Percentiles rank a stretch among this genome's conserved stretches.
Conservation (phyloP, 352 stramenopile genomes). For the Thraustotheca clavata region DNA sequence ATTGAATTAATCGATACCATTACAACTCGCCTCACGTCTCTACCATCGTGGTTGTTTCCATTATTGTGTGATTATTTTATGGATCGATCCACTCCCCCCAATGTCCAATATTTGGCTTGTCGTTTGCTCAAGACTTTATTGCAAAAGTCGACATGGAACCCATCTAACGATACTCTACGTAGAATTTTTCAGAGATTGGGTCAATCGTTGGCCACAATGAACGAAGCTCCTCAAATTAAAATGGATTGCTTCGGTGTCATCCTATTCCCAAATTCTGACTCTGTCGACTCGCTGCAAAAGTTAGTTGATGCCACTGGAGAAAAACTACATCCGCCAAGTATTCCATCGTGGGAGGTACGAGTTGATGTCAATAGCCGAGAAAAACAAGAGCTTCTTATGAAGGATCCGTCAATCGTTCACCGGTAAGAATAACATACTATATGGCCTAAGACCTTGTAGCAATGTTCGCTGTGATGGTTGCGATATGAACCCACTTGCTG, state of each 20-base stretch:
- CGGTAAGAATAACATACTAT: background rate
- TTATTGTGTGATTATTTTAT: background rate
- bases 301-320: constrained; percentile 36
- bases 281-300: constrained; percentile 18
- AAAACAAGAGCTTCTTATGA: constrained; percentile 23
- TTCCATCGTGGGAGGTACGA: constrained; percentile 30
- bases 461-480: constrained; percentile 76
- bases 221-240: background rate
- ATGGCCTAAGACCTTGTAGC: constrained; percentile 24
- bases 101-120: background rate
- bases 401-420: constrained; percentile 18
- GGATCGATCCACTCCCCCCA: background rate
- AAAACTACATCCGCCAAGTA: constrained; percentile 30
- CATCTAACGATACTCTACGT: background rate
- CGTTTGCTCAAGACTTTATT: constrained; percentile 2
- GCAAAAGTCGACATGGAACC: background rate
- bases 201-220: background rate
- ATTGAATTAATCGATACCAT: background rate
- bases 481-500: constrained; percentile 53
- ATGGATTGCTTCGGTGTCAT: background rate
- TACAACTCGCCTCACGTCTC: background rate
- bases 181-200: constrained; percentile 1
- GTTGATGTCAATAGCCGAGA: constrained; percentile 24
- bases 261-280: background rate
- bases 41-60: background rate